Evolutionary conservation across 768 basidiomycete species (phyloP).

Genomic region (Myochromella boudieri): DNA sequence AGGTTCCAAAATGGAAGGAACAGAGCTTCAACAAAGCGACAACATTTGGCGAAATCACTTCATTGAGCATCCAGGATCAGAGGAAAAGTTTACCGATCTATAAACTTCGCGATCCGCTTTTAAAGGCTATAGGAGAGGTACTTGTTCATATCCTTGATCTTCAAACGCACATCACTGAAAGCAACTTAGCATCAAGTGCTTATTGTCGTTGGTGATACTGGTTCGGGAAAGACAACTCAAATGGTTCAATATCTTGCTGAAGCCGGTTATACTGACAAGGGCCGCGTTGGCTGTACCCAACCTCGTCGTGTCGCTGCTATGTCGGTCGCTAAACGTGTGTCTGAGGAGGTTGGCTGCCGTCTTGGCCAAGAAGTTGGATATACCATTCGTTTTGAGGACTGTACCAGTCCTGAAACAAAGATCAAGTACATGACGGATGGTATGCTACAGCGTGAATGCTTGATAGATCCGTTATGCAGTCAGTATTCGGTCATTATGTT

Average conservation of each 20-base stretch:
- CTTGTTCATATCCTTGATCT: conserved; percentile 25
- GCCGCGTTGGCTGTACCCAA: conserved; percentile 95
- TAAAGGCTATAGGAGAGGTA: conserved; percentile 90
- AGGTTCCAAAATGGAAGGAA: conserved; percentile 89
- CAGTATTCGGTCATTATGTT: conserved; percentile 96
- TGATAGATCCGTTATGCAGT: conserved; percentile 93
- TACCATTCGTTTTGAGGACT: conserved; percentile 98
- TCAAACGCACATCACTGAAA: conserved; percentile 17
- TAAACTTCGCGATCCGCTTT: conserved; percentile 86
- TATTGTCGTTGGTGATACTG: conserved; percentile 98
- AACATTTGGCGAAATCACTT: conserved; percentile 92
- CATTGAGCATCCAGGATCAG: conserved; percentile 90
- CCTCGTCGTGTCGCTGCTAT: conserved; percentile 99
- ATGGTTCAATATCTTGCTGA: conserved; percentile 99
- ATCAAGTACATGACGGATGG: conserved; percentile 99
- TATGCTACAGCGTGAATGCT: conserved; percentile 96
- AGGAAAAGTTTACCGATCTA: conserved; percentile 89
- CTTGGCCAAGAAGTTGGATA: conserved; percentile 98
- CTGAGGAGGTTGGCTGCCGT: conserved; percentile 97
- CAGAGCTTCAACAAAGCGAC: conserved; percentile 93
- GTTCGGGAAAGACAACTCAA: conserved; percentile 98
- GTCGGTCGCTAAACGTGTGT: conserved; percentile 97
- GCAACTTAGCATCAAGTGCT: conserved; percentile 84
- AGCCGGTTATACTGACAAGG: conserved; percentile 86
- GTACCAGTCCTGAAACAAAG: conserved; percentile 96